Percentiles rank a stretch among this genome's conserved stretches.
Conservation (phyloP, 805 yeast genomes). For the Candida parachauliodes region DNA sequence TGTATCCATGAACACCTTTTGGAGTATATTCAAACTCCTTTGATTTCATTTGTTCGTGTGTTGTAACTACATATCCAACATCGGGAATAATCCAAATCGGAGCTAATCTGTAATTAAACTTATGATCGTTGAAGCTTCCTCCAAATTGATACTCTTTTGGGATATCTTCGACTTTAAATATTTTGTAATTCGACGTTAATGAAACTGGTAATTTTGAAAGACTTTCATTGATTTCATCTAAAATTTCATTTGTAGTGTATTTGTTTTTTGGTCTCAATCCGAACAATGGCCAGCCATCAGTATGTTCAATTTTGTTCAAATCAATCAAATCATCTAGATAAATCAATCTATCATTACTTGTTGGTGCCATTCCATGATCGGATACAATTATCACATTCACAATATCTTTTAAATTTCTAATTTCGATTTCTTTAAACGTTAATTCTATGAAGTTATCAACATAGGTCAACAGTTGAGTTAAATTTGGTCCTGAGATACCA, state of each 20-base stretch:
- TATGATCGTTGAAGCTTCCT: constrained; percentile 23
- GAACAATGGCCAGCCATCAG: constrained; percentile 63
- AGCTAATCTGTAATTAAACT: constrained; percentile 62
- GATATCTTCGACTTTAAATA: constrained; percentile 55
- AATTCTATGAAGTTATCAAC: constrained; percentile 65
- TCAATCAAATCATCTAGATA: constrained; percentile 71
- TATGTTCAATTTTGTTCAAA: constrained; percentile 48
- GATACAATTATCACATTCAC: constrained; percentile 53
- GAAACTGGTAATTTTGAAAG: constrained; percentile 20
- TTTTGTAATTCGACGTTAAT: constrained; percentile 31
- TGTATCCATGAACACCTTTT: constrained; percentile 82
- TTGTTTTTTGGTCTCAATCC: constrained; percentile 61
- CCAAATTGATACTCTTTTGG: constrained; percentile 57
- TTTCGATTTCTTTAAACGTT: constrained; percentile 44
- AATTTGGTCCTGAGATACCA: constrained; percentile 63
- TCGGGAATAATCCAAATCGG: constrained; percentile 85
- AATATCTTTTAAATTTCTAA: constrained; percentile 57
- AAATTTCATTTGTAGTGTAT: constrained; percentile 42
- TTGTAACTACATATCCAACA: constrained; percentile 73
- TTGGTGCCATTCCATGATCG: constrained; percentile 40
- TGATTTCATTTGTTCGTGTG: constrained; percentile 51
- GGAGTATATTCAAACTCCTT: constrained; percentile 52
- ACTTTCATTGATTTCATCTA: constrained; percentile 35
- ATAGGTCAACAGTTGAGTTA: constrained; percentile 50
- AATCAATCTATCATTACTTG: constrained; percentile 64